Evolutionary conservation across 192 early-diverging fungal species (phyloP), one percentile per base, ranked within the genome.

Genomic region (Coemansia sp.): DNA sequence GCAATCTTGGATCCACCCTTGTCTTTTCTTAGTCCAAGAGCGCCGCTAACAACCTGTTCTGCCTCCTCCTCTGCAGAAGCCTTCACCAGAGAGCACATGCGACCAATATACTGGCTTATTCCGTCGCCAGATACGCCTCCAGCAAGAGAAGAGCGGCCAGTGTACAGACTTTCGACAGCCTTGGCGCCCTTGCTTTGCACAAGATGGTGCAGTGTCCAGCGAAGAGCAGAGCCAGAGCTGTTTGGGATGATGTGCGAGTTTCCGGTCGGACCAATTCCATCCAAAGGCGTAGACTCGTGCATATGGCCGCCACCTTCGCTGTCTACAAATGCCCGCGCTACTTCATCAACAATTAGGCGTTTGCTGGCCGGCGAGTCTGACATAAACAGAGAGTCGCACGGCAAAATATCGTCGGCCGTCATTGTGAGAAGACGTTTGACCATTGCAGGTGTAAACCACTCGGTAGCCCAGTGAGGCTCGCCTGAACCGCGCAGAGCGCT

Each of bases 301-400:
- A 78, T 25, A 34, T 78, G 74, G 0, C 74, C 74, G 21, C 74
- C 74, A 7, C 74, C 74, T 44, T 78, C 74, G 69, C 74, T 78
- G 43, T 78, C 66, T 1, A 78, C 74, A 71, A 71, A 78, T 24
- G 74, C 74, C 11, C 69, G 49, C 7, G 74, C 74, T 15, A 78
- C 40, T n/a, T 78, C 74, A 43, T 78, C 74, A 14, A 78, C 61
- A 3, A 70, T 54, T 13, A 57, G 42, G 12, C 65, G 68, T 7
- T 61, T 56, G 14, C 49, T 56, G 12, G 57, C 52, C 43, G 42
- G 47, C 11, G 74, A 61, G 22, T 51, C 46, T 10, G 41, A 37
- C 43, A 79, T 25, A 50, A 73, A 79, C 33, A 79, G 56, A 11
- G 76, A 79, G 57, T 79, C 76, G 43, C 50, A 73, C 4, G 76